Conservation (phyloP, 2,329 filamentous ascomycete genomes). For the Colletotrichum somersetense region DNA sequence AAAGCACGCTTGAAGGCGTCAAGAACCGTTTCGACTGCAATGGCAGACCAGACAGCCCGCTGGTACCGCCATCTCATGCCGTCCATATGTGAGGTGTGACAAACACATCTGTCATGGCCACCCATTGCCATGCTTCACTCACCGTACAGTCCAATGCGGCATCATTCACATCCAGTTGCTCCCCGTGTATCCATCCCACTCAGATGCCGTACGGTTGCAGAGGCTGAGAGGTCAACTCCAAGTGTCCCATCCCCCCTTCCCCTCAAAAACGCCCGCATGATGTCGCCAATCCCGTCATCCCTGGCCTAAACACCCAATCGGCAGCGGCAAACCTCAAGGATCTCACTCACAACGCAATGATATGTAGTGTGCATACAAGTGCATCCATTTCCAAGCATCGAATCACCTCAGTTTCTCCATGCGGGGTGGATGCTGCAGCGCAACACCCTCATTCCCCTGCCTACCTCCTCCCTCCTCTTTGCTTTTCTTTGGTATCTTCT, state of each 20-base stretch:
- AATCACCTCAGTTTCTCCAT: conserved; percentile 16
- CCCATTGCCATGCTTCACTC: conserved; percentile 11
- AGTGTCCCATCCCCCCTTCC: not conserved
- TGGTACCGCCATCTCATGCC: conserved; percentile 40
- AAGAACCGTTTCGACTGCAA: conserved; percentile 22
- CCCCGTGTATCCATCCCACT: not conserved
- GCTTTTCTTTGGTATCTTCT: not conserved
- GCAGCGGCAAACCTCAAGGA: conserved; percentile 17
- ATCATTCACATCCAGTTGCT: conserved; percentile 1
- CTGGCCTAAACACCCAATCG: conserved; percentile 34
- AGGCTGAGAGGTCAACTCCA: conserved; percentile 14
- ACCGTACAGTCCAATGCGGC: not conserved
- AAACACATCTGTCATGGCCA: conserved; percentile 14
- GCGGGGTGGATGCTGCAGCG: conserved; percentile 4
- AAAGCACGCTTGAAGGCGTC: conserved; percentile 6
- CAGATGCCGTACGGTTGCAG: not conserved
- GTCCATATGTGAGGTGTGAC: conserved; percentile 31
- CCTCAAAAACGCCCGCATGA: conserved; percentile 39
- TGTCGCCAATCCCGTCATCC: conserved; percentile 36
- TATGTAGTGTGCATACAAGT: not conserved
- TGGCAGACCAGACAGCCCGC: conserved; percentile 16
- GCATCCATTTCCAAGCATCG: conserved; percentile 20
- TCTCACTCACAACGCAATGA: conserved; percentile 19
- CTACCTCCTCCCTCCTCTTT: not conserved
- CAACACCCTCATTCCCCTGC: conserved; percentile 16